Percentiles rank a stretch among this genome's conserved stretches.
Evolutionary conservation across 805 yeast genomes (phyloP).

Genomic region (Ogataea trehaloabstinens): DNA sequence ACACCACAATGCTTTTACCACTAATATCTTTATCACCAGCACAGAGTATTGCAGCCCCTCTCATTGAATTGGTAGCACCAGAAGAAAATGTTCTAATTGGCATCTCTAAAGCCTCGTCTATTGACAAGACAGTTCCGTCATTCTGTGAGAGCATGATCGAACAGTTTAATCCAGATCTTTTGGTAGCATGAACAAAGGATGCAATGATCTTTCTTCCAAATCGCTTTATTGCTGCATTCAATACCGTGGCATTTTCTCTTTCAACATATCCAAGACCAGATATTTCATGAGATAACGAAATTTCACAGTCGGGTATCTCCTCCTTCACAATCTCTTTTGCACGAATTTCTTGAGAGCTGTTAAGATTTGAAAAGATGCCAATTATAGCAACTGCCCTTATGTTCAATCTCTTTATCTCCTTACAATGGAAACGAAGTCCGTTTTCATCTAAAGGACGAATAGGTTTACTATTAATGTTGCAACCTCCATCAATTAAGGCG

Average conservation of each 20-base stretch:
- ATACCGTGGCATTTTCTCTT: conserved; percentile 46
- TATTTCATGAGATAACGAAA: conserved; percentile 40
- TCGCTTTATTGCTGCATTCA: conserved; percentile 42
- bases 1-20: conserved; percentile 36
- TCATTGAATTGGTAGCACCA: conserved; percentile 48
- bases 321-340: conserved; percentile 33
- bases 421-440: conserved; percentile 12
- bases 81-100: conserved; percentile 49
- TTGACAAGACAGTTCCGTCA: conserved; percentile 45
- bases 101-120: conserved; percentile 35
- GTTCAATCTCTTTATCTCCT: conserved; percentile 32
- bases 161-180: conserved; percentile 34
- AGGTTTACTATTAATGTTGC: conserved; percentile 40
- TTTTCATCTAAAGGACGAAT: conserved; percentile 33
- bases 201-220: conserved; percentile 42
- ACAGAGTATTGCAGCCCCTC: conserved; percentile 46
- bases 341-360: conserved; percentile 35
- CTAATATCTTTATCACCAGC: conserved; percentile 32
- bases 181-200: conserved; percentile 38
- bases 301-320: conserved; percentile 32
- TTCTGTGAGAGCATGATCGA: conserved; percentile 44
- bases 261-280: conserved; percentile 45
- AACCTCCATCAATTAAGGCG: conserved; percentile 41
- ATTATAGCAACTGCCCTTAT: conserved; percentile 38
- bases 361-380: conserved; percentile 42